Evolutionary conservation across 2,329 filamentous ascomycete species (phyloP), one percentile per base, ranked within the genome.

Genomic region (Xenosphaeropsis pyriputrescens): DNA sequence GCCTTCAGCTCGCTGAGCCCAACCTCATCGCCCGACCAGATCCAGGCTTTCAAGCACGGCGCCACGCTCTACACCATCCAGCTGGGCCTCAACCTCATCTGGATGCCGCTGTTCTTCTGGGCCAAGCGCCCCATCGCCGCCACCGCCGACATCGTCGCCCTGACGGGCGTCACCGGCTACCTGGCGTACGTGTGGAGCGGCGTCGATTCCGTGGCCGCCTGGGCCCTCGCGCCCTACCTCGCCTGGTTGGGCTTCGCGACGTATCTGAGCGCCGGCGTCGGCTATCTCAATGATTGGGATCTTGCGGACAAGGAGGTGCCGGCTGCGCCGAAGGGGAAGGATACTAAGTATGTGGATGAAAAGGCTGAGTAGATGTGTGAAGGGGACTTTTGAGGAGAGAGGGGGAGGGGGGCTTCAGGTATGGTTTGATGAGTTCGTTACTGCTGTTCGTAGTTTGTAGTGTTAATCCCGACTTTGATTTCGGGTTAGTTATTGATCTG

Each of bases 91-190:
- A 95, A 95, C 57, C 65, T 93, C 19, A 58, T 79, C 38, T 96
- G 85, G 85, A 95, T 86, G 72, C 89, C 89, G 11, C 70, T 95
- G 9, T 95, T 95, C 70, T 95, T 94, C 55, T 70, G 72, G n/a
- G 54, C 79, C 36, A 77, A 79, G 45, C 72, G 74, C 13, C 85
- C 86, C 1, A 67, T 79, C 37, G 72, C 75, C 52, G 86, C 88
- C 3, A 75, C 84, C 6, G 68, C 70, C 18, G 84, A 95, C 55
- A 79, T 93, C 36, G 60, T 83, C 18, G 68, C 77, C 0, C 65
- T 95, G 7, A 65, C 79, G 1, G 85, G 80, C 7, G 63, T 79
- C 19, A 82, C 84, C 35, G 72, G 68, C 6, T 88, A 85, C 49
- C 60, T 95, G 36, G 70, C 82, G 12, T 82, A 80, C 51, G 61